phyloP scores from a whole-genome alignment of 2,329 filamentous ascomycete genomes.

The Trichoderma sp. region DNA sequence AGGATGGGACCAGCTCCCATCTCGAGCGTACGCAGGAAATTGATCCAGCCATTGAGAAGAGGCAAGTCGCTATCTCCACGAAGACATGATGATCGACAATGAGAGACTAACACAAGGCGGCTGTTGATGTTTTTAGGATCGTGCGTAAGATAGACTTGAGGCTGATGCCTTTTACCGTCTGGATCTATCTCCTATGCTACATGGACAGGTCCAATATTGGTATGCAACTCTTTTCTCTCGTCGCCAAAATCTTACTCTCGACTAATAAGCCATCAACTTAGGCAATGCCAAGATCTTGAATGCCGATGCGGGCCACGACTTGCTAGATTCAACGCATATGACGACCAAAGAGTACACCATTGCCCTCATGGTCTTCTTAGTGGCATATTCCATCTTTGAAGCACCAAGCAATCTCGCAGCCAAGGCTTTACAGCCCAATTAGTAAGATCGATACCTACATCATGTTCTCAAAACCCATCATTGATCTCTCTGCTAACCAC shows the following conservation, averaged over 20 bases:
- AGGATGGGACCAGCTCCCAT: slow-evolving; percentile 3
- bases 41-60: not conserved
- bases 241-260: not conserved
- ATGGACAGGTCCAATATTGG: slow-evolving; percentile 6
- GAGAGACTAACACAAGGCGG: not conserved
- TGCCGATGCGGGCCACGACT: not conserved
- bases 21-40: not conserved
- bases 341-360: not conserved
- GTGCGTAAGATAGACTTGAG: not conserved
- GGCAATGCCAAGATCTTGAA: slow-evolving; percentile 2
- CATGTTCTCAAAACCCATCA: not conserved
- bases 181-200: not conserved
- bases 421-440: not conserved
- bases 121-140: not conserved
- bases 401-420: slow-evolving; percentile 2
- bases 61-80: not conserved
- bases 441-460: not conserved
- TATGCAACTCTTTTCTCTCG: not conserved
- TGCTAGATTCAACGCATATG: not conserved
- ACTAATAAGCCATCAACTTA: not conserved
- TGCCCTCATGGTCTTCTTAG: not conserved
- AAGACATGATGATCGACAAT: too few relatives aligned
- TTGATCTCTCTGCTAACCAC: not conserved
- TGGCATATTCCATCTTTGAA: not conserved
- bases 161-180: not conserved